Percentiles rank a stretch among this genome's conserved stretches.
Evolutionary conservation across 768 basidiomycete species (phyloP).

Genomic region (Neoboletus magnificus): DNA sequence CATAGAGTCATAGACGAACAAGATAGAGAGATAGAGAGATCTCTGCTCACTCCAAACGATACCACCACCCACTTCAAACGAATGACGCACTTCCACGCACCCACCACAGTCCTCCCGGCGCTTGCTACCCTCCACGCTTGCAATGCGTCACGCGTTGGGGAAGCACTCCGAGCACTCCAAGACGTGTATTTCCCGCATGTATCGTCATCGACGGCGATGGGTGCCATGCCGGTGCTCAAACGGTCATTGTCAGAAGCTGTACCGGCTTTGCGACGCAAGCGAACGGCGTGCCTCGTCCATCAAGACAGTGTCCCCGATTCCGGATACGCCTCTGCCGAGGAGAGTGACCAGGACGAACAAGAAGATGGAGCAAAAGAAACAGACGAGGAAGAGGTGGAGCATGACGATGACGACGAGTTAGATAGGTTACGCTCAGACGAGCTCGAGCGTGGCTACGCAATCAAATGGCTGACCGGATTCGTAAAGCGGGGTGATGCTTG

Average conservation of each 20-base stretch:
- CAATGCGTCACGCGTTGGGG: constrained; percentile 36
- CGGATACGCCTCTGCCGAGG: constrained; percentile 74
- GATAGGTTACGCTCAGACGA: constrained; percentile 57
- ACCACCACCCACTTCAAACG: background rate
- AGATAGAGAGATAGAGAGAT: constrained; percentile 7
- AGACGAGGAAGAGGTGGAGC: background rate
- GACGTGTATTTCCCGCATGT: constrained; percentile 50
- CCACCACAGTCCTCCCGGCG: constrained; percentile 55
- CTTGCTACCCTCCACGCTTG: constrained; percentile 42
- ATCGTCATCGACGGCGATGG: constrained; percentile 3
- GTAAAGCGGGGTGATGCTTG: constrained; percentile 58
- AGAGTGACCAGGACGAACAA: constrained; percentile 44
- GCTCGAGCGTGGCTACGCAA: constrained; percentile 63
- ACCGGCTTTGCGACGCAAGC: constrained; percentile 26
- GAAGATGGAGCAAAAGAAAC: constrained; percentile 11
- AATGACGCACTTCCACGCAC: constrained; percentile 30
- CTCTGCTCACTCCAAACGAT: constrained; percentile 5
- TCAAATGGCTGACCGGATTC: constrained; percentile 74
- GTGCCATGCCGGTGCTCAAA: constrained; percentile 20
- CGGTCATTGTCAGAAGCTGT: constrained; percentile 11
- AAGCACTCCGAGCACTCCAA: constrained; percentile 44
- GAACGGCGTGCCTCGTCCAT: constrained; percentile 27
- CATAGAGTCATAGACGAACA: constrained; percentile 8
- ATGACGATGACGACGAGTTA: constrained; percentile 23
- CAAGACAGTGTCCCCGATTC: constrained; percentile 59